Evolutionary conservation across 169 alveolate genomes (phyloP).

Genomic region (Hepatocystis sp.): DNA sequence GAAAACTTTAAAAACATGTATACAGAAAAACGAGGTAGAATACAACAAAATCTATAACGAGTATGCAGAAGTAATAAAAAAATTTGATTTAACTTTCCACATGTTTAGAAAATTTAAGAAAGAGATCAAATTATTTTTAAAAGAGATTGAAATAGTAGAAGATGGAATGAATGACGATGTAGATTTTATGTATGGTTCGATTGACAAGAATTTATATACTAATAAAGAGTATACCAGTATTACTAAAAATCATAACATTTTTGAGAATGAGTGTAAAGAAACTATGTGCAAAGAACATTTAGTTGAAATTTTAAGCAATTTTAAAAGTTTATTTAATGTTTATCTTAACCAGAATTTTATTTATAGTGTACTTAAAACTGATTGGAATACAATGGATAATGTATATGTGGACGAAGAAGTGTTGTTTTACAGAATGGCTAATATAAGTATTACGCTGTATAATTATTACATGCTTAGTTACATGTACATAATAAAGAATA

Average conservation of each 20-base stretch:
- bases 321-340: not conserved
- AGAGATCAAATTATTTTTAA: conserved; percentile 42
- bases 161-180: not conserved
- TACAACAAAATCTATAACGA: not conserved
- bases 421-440: conserved; percentile 19
- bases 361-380: not conserved
- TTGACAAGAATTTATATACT: no score
- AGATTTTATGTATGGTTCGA: no score
- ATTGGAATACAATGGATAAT: not conserved
- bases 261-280: no score
- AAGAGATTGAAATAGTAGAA: conserved; percentile 21
- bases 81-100: conserved; percentile 3
- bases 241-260: no score
- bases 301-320: not conserved
- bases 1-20: no score
- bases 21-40: not conserved
- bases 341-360: not conserved
- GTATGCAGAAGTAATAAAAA: conserved; percentile 7
- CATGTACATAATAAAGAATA: conserved; percentile 10
- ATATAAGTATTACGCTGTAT: conserved; percentile 6
- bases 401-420: conserved; percentile 9
- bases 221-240: no score
- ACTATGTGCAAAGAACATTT: no score
- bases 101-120: conserved; percentile 35
- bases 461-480: conserved; percentile 39